Evolutionary conservation across 2,329 filamentous ascomycete species (phyloP).

Genomic region (Calonectria hawksworthii): DNA sequence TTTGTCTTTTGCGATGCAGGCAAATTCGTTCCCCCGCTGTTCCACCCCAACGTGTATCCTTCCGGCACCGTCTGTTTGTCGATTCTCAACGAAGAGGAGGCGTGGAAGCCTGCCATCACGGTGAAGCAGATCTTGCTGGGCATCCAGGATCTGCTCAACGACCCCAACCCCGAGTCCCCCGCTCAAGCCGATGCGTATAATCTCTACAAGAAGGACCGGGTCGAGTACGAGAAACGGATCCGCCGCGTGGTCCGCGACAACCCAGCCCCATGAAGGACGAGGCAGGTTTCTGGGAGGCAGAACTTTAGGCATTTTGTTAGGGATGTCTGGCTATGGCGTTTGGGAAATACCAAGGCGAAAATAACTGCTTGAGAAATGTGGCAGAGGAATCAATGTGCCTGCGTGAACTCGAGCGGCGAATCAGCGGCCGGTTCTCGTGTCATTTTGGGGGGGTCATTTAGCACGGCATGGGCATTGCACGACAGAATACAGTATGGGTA

Average conservation of each 20-base stretch:
- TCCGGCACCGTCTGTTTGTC: constrained; percentile 97
- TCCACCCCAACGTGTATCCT: constrained; percentile 98
- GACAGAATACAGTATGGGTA: constrained; percentile 11
- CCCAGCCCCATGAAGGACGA: constrained; percentile 72
- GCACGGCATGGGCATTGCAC: constrained; percentile 19
- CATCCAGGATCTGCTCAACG: constrained; percentile 95
- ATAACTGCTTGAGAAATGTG: constrained; percentile 41
- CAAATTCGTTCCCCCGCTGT: constrained; percentile 96
- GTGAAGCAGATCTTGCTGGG: constrained; percentile 98
- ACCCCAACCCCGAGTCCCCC: constrained; percentile 96
- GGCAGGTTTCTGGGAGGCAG: constrained; percentile 22
- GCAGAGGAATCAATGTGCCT: constrained; percentile 19
- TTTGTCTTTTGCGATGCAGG: constrained; percentile 65
- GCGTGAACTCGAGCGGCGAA: constrained; percentile 1
- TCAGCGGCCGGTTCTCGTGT: background rate
- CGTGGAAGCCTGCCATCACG: constrained; percentile 98
- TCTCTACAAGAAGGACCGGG: constrained; percentile 90
- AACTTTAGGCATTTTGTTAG: constrained; percentile 36
- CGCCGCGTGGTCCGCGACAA: constrained; percentile 91
- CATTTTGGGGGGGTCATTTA: background rate
- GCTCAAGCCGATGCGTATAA: constrained; percentile 98
- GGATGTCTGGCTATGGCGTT: constrained; percentile 48
- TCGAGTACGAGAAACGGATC: constrained; percentile 90
- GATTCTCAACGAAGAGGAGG: constrained; percentile 98
- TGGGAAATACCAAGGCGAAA: constrained; percentile 49